phyloP scores from a whole-genome alignment of 176 grass and related monocot genomes.

The Hyparrhenia diplandra region DNA sequence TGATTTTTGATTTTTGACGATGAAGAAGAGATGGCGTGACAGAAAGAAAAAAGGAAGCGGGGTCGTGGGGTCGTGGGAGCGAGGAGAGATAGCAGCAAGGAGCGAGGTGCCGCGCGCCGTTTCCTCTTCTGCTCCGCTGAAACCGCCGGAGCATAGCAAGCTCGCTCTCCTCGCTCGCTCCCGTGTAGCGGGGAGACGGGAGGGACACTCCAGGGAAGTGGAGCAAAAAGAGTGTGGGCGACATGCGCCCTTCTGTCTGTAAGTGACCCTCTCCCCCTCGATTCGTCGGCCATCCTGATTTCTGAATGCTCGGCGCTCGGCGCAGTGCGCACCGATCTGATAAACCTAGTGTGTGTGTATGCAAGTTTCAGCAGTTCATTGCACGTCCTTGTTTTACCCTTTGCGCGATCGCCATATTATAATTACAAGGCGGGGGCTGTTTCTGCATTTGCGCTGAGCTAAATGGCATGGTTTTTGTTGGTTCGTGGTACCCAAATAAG shows the following conservation, averaged over 20 bases:
- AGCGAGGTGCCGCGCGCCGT: neutral
- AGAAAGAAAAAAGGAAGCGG: neutral
- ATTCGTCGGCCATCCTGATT: neutral
- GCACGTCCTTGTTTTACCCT: neutral
- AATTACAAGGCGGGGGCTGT: neutral
- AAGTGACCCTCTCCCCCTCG: neutral
- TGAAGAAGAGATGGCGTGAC: constrained; percentile 10
- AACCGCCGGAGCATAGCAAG: constrained; percentile 10
- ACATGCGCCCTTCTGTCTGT: constrained; percentile 31
- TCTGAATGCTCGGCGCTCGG: neutral
- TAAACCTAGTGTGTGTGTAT: neutral
- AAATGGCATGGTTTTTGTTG: neutral
- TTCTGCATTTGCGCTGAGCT: neutral
- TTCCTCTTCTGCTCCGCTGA: neutral
- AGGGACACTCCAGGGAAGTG: neutral
- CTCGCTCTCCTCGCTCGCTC: neutral
- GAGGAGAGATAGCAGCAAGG: neutral
- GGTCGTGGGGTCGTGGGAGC: neutral
- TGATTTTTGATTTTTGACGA: too few relatives aligned
- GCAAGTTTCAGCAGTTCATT: neutral
- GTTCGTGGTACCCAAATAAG: neutral
- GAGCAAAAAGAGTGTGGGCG: neutral
- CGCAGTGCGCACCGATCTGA: constrained; percentile 1
- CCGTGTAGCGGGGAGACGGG: neutral
- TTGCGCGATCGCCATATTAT: neutral